phyloP scores from a whole-genome alignment of 441 rosid genomes.

The Gossypium laxum region DNA sequence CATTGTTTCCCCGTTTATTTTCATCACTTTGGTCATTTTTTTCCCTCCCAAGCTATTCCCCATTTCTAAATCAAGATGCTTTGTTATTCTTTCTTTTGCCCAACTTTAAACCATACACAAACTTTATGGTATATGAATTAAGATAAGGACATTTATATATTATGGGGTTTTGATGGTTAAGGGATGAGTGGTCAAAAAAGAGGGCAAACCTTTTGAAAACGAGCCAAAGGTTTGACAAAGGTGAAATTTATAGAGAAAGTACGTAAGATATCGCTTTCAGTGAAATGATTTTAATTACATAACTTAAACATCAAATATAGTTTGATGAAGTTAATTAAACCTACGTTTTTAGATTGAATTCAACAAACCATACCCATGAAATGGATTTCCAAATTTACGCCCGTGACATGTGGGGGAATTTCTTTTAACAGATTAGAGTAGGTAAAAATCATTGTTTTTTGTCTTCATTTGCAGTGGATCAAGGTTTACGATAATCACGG shows the following conservation, averaged over 20 bases:
- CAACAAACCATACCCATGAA: neutral
- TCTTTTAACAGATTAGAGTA: neutral
- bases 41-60: slow-evolving; percentile 72
- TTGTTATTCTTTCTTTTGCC: too few relatives aligned
- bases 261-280: slow-evolving; percentile 22
- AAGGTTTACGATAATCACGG: slow-evolving; percentile 12
- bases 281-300: neutral
- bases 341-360: neutral
- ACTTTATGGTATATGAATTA: slow-evolving; percentile 6
- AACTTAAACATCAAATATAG: neutral
- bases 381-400: neutral
- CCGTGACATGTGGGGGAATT: slow-evolving; percentile 10
- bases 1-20: slow-evolving; percentile 66
- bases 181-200: slow-evolving; percentile 34
- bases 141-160: slow-evolving; percentile 1
- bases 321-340: neutral
- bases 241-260: neutral
- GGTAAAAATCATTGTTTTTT: neutral
- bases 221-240: slow-evolving; percentile 21
- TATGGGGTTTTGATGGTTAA: neutral
- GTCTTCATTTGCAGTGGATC: neutral
- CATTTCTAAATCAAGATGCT: slow-evolving; percentile 26
- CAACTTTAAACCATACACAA: too few relatives aligned
- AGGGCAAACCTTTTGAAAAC: slow-evolving; percentile 25
- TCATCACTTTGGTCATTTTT: slow-evolving; percentile 62